Conservation (phyloP, 2,329 filamentous ascomycete species). For the Aphanoascus verrucosus region DNA sequence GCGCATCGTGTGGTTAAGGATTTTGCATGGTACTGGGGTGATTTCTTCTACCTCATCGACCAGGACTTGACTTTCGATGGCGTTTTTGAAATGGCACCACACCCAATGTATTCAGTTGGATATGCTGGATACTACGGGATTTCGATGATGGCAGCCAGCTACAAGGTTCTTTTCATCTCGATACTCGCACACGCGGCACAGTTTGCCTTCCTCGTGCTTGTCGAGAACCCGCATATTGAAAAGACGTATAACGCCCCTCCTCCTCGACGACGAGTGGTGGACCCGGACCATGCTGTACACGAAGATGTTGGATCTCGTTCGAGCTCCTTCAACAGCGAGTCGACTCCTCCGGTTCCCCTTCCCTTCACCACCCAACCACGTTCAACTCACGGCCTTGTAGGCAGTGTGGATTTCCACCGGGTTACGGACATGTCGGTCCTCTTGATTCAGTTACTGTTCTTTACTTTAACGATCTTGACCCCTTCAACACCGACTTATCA, state of each 20-base stretch:
- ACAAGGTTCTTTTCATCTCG: conserved; percentile 93
- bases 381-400: conserved; percentile 72
- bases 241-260: conserved; percentile 90
- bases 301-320: conserved; percentile 24
- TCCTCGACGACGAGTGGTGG: conserved; percentile 47
- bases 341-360: conserved; percentile 30
- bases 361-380: conserved; percentile 46
- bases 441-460: conserved; percentile 64
- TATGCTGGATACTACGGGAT: conserved; percentile 98
- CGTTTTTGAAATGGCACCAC: conserved; percentile 96
- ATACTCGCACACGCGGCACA: conserved; percentile 89
- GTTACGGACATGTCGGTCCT: conserved; percentile 74
- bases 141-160: conserved; percentile 95
- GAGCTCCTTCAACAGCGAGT: conserved; percentile 28
- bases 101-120: conserved; percentile 97
- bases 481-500: conserved; percentile 68
- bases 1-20: conserved; percentile 97
- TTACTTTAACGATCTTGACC: conserved; percentile 61
- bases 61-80: conserved; percentile 96
- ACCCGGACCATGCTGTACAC: conserved; percentile 21
- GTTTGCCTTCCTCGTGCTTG: conserved; percentile 79
- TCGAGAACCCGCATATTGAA: conserved; percentile 96
- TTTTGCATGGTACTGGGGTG: conserved; percentile 99
- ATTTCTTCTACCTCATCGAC: conserved; percentile 98
- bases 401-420: conserved; percentile 83